Evolutionary conservation across 2,329 filamentous ascomycete species (phyloP).

Genomic region (Aulographum hederae): DNA sequence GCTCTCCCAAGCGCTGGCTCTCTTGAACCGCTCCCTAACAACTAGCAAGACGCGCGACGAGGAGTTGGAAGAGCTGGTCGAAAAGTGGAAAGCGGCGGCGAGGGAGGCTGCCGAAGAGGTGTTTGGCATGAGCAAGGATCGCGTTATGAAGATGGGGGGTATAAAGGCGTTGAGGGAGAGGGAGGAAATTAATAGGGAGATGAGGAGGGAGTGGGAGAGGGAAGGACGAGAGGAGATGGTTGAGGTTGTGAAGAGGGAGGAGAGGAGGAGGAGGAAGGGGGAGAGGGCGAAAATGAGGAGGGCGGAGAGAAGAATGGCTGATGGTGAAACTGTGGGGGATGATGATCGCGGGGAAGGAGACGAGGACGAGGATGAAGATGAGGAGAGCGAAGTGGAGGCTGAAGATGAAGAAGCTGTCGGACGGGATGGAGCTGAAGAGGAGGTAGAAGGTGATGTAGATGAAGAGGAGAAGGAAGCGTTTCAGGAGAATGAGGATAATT

Average conservation of each 20-base stretch:
- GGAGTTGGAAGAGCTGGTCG: slow-evolving; percentile 4
- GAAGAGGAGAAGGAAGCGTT: slow-evolving; percentile 12
- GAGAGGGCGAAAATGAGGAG: slow-evolving; percentile 11
- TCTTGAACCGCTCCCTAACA: neutral
- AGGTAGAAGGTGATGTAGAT: slow-evolving; percentile 14
- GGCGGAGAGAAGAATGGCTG: neutral
- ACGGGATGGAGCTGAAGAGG: slow-evolving; percentile 17
- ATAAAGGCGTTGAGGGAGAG: slow-evolving; percentile 14
- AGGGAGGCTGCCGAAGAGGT: slow-evolving; percentile 5
- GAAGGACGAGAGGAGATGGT: slow-evolving; percentile 6
- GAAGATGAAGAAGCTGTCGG: slow-evolving; percentile 9
- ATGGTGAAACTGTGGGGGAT: neutral
- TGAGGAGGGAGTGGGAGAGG: slow-evolving; percentile 19
- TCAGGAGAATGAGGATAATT: slow-evolving; percentile 19
- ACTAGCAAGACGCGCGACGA: neutral
- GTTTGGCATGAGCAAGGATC: slow-evolving; percentile 3
- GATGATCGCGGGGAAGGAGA: slow-evolving; percentile 8
- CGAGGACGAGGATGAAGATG: slow-evolving; percentile 31
- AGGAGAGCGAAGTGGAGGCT: slow-evolving; percentile 23
- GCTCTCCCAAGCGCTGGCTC: slow-evolving; percentile 1
- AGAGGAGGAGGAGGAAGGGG: slow-evolving; percentile 17
- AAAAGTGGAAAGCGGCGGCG: slow-evolving; percentile 5
- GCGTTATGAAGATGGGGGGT: slow-evolving; percentile 5
- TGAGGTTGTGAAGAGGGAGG: slow-evolving; percentile 8
- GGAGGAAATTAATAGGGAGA: slow-evolving; percentile 15